Conservation (phyloP, 495 filamentous ascomycete genomes). For the Hypomontagnella monticulosa region DNA sequence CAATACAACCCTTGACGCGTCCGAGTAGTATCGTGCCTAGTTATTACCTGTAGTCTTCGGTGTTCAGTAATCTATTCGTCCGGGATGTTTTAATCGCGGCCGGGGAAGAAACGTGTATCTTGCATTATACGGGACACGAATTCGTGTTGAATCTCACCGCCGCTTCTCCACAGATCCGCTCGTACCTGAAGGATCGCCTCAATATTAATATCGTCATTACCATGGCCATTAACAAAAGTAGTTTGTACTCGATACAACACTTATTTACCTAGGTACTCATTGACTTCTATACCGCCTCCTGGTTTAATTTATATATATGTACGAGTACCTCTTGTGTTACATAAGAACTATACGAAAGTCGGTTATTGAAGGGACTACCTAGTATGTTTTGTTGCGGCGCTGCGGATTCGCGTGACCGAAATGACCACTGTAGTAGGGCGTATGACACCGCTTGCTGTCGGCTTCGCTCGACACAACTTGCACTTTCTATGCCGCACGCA, state of each 20-base stretch:
- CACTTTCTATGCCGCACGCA: constrained; percentile 1
- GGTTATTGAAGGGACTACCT: constrained; percentile 7
- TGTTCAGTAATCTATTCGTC: background rate
- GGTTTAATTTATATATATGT: background rate
- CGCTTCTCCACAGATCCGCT: constrained; percentile 18
- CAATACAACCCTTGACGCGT: too few relatives aligned
- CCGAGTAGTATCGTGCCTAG: too few relatives aligned
- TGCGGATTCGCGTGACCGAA: constrained; percentile 16
- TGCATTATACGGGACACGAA: background rate
- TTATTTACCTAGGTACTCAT: background rate
- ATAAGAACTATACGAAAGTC: background rate
- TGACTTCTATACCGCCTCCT: constrained; percentile 7
- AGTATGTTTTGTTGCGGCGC: constrained; percentile 7
- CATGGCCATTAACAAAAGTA: background rate
- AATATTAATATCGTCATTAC: background rate
- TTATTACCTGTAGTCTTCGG: constrained; percentile 7
- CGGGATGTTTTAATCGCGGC: too few relatives aligned
- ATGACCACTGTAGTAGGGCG: background rate
- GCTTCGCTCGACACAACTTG: constrained; percentile 9
- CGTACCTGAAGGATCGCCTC: constrained; percentile 23
- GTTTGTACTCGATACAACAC: background rate
- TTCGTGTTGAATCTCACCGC: constrained; percentile 32
- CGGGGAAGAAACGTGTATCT: too few relatives aligned
- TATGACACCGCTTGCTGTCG: constrained; percentile 23
- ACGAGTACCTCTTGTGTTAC: background rate